phyloP scores from a whole-genome alignment of 2,329 filamentous ascomycete genomes.

The Amylocarpus encephaloides region DNA sequence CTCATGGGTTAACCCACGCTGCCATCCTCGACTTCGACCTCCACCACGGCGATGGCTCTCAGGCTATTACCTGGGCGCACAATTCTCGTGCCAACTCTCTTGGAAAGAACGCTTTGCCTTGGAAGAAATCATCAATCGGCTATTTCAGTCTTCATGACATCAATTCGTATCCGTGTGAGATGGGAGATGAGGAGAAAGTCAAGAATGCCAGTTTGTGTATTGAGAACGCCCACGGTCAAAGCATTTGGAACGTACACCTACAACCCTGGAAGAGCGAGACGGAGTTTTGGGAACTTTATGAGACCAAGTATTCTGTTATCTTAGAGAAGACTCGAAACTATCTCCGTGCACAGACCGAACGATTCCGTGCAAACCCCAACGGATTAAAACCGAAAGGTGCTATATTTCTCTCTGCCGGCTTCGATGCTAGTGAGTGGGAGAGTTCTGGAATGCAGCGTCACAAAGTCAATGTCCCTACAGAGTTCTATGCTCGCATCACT shows the following conservation, averaged over 20 bases:
- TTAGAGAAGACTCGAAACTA: conserved; percentile 77
- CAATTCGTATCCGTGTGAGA: conserved; percentile 95
- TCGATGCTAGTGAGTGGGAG: conserved; percentile 96
- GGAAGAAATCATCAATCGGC: conserved; percentile 82
- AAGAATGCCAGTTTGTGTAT: conserved; percentile 91
- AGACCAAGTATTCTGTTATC: conserved; percentile 67
- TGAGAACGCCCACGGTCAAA: conserved; percentile 89
- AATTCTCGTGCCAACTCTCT: conserved; percentile 63
- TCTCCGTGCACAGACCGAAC: conserved; percentile 64
- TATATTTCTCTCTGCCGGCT: conserved; percentile 92
- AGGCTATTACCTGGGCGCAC: conserved; percentile 86
- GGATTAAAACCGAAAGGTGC: conserved; percentile 68
- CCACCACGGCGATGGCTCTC: conserved; percentile 92
- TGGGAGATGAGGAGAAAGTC: conserved; percentile 87
- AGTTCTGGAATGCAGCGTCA: conserved; percentile 90
- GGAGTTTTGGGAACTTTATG: conserved; percentile 88
- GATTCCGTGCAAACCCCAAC: conserved; percentile 49
- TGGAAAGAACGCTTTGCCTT: conserved; percentile 63
- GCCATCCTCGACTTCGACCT: conserved; percentile 86
- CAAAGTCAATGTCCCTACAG: conserved; percentile 89
- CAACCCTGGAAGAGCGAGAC: conserved; percentile 75
- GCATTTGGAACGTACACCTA: conserved; percentile 92
- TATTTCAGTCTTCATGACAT: conserved; percentile 98
- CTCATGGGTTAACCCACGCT: conserved; percentile 83
- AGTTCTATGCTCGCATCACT: conserved; percentile 90